Evolutionary conservation across 129 eudicot genomes (phyloP).

Genomic region (Centella asiatica): DNA sequence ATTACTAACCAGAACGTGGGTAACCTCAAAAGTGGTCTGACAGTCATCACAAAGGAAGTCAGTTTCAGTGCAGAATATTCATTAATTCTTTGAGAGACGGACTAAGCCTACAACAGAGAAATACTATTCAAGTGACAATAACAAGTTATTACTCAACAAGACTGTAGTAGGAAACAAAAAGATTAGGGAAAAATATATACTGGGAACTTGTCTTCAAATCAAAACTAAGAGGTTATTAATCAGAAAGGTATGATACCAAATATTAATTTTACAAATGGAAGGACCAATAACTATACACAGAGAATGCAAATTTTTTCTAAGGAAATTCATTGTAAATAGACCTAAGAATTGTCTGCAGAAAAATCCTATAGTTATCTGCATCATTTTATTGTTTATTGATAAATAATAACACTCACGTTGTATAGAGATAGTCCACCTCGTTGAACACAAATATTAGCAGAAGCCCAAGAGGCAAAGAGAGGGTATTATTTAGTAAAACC

Average conservation of each 20-base stretch:
- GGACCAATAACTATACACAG: neutral
- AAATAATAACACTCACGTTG: conserved; percentile 58
- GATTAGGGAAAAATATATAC: no score
- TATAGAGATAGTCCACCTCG: conserved; percentile 80
- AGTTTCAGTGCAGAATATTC: conserved; percentile 8
- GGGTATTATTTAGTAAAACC: conserved; percentile 89
- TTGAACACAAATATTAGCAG: conserved; percentile 58
- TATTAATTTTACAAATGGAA: no score
- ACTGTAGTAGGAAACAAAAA: neutral
- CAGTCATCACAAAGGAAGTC: conserved; percentile 12
- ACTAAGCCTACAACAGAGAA: conserved; percentile 4
- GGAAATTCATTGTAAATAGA: no score
- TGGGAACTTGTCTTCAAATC: no score
- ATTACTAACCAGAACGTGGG: conserved; percentile 94
- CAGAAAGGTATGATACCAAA: no score
- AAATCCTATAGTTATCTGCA: neutral
- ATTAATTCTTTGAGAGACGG: neutral
- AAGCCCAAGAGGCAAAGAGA: conserved; percentile 83
- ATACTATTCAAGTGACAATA: neutral
- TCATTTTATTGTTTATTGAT: neutral
- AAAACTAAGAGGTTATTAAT: no score
- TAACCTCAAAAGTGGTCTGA: conserved; percentile 77
- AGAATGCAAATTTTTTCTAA: no score
- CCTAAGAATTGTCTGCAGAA: neutral
- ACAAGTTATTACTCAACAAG: neutral